phyloP scores from a whole-genome alignment of 257 asterid genomes.

The Fraxinus pennsylvanica region DNA sequence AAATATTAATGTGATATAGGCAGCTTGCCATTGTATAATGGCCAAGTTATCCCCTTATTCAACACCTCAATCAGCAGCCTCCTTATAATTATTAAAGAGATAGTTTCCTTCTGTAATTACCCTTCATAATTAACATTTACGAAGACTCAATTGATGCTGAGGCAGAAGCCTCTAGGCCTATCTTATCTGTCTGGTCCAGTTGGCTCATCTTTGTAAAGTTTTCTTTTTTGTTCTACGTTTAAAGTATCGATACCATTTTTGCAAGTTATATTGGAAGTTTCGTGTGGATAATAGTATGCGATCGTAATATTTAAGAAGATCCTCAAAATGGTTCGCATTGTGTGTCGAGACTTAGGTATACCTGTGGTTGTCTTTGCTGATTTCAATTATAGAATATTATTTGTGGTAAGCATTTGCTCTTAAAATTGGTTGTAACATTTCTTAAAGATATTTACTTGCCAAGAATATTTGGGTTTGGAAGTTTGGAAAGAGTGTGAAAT shows the following conservation, averaged over 20 bases:
- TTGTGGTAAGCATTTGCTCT: not conserved
- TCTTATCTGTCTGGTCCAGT: slow-evolving; percentile 17
- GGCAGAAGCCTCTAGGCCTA: not conserved
- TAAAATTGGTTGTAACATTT: not conserved
- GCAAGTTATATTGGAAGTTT: not conserved
- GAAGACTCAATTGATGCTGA: not conserved
- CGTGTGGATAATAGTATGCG: not conserved
- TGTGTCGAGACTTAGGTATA: not conserved
- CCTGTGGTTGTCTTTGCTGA: not conserved
- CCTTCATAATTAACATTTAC: not conserved
- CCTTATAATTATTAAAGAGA: not conserved
- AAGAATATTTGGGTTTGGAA: not conserved
- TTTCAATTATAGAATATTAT: not conserved
- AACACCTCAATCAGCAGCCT: slow-evolving; percentile 6
- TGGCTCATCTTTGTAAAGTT: slow-evolving; percentile 17
- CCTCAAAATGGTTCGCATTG: not conserved
- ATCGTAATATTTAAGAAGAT: not conserved
- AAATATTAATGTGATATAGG: not conserved
- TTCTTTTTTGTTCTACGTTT: not conserved
- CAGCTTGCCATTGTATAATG: slow-evolving; percentile 12
- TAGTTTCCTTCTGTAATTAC: not conserved
- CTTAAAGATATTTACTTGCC: slow-evolving; percentile 1
- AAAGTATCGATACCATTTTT: not conserved
- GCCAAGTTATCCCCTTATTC: slow-evolving; percentile 5
- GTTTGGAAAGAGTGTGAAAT: not conserved